Conservation (phyloP, 345 rosid species). For the Syzygium aqueum region DNA sequence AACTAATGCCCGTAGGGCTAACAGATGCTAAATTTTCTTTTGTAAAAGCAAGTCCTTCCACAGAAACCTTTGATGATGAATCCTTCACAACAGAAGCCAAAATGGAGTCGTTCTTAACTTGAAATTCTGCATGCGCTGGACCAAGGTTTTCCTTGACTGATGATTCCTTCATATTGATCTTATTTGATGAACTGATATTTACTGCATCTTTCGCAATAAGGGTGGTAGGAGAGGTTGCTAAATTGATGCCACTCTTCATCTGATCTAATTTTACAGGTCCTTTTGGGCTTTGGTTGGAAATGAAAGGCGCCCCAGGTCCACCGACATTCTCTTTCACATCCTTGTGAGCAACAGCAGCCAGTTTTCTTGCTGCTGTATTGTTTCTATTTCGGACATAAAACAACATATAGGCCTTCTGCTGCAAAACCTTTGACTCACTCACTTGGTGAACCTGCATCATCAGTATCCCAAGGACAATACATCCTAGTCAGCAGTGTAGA, state of each 20-base stretch:
- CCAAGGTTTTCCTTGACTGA: constrained; percentile 10
- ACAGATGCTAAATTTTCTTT: not conserved
- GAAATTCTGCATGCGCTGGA: constrained; percentile 3
- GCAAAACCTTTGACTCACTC: constrained; percentile 62
- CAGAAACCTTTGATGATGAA: not conserved
- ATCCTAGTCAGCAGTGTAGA: not conserved
- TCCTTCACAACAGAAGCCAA: not conserved
- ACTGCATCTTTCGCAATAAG: constrained; percentile 12
- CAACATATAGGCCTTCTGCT: constrained; percentile 96
- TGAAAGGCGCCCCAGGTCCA: constrained; percentile 18
- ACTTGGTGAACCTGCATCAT: constrained; percentile 71
- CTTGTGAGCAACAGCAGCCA: constrained; percentile 25
- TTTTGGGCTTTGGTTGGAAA: constrained; percentile 21
- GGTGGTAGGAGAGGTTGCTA: constrained; percentile 13
- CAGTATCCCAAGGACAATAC: not conserved
- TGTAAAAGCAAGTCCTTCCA: not conserved
- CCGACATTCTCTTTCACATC: constrained; percentile 29
- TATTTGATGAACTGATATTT: not conserved
- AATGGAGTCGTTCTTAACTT: constrained; percentile 10
- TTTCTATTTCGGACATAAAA: constrained; percentile 91
- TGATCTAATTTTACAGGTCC: constrained; percentile 22
- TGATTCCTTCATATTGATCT: constrained; percentile 16
- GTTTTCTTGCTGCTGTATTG: constrained; percentile 33
- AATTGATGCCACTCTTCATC: constrained; percentile 7
- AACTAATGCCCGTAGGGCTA: not conserved